Percentiles rank a stretch among this genome's conserved stretches.
Evolutionary conservation across 2,329 filamentous ascomycete genomes (phyloP).

Genomic region (Sarocladium oryzae): DNA sequence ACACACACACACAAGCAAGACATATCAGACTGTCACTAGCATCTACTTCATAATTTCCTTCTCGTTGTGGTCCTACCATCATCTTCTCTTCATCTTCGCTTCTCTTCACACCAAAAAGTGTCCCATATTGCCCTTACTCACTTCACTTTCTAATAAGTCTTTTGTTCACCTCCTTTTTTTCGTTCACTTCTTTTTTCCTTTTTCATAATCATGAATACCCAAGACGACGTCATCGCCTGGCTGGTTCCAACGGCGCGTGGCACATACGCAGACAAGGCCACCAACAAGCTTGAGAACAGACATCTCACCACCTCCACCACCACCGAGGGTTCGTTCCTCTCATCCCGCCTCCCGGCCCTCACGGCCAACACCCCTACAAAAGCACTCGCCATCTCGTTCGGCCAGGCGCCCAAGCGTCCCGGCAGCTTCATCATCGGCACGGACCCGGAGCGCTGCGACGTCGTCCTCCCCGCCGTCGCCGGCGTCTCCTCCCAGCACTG

Average conservation of each 20-base stretch:
- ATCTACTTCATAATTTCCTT: background rate
- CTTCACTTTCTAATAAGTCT: background rate
- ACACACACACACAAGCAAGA: background rate
- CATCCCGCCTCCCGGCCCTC: slow-evolving; percentile 22
- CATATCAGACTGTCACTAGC: background rate
- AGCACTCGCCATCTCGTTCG: slow-evolving; percentile 31
- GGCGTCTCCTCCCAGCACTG: slow-evolving; percentile 31
- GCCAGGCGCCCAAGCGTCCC: slow-evolving; percentile 24
- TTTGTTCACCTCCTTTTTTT: background rate
- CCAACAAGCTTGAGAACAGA: slow-evolving; percentile 25
- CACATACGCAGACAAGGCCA: slow-evolving; percentile 26
- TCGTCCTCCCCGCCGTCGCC: slow-evolving; percentile 27
- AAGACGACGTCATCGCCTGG: slow-evolving; percentile 31
- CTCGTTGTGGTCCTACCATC: no score
- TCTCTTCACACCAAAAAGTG: no score
- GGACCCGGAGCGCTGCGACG: slow-evolving; percentile 28
- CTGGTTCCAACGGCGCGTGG: slow-evolving; percentile 30
- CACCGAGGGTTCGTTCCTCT: slow-evolving; percentile 19
- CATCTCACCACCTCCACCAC: slow-evolving; percentile 17
- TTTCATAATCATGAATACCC: slow-evolving; percentile 12
- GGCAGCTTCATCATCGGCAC: slow-evolving; percentile 33
- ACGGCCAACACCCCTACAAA: slow-evolving; percentile 18
- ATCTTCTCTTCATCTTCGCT: no score
- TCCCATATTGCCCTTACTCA: background rate
- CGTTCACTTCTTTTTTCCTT: background rate